phyloP scores from a whole-genome alignment of 2,329 filamentous ascomycete species.

The Trichoderma sp. region DNA sequence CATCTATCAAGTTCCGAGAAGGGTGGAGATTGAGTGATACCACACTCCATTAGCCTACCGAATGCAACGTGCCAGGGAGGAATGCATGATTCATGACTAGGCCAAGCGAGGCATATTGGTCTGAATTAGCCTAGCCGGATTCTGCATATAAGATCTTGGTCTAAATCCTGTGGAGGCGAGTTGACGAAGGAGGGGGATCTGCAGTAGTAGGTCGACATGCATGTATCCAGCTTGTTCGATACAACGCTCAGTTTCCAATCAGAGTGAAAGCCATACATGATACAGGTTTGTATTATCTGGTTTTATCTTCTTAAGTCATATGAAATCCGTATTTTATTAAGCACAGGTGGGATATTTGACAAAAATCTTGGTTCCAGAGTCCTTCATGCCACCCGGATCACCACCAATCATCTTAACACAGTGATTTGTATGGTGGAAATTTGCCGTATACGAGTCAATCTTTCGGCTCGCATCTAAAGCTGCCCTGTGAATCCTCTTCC shows the following conservation, averaged over 20 bases:
- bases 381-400: constrained; percentile 17
- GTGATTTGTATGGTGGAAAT: constrained; percentile 25
- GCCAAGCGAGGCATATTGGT: background rate
- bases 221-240: background rate
- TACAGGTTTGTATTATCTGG: background rate
- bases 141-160: background rate
- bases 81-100: too few species aligned
- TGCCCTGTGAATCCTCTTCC: constrained; percentile 26
- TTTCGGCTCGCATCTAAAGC: constrained; percentile 21
- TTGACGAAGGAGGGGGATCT: background rate
- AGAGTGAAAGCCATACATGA: background rate
- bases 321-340: too few species aligned
- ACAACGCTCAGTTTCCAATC: background rate
- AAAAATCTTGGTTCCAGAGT: constrained; percentile 24
- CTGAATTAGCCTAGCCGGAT: background rate
- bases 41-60: background rate
- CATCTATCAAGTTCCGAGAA: background rate
- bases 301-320: background rate
- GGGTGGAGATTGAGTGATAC: background rate
- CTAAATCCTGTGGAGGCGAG: too few species aligned
- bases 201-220: background rate
- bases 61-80: background rate
- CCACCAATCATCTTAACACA: constrained; percentile 25
- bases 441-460: constrained; percentile 25
- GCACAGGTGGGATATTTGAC: constrained; percentile 24